These are phyloP conservation scores for Salinomyces thailandicus DNA, from an alignment of 2,329 filamentous ascomycete genomes.

Conservation along the genomic window DNA sequence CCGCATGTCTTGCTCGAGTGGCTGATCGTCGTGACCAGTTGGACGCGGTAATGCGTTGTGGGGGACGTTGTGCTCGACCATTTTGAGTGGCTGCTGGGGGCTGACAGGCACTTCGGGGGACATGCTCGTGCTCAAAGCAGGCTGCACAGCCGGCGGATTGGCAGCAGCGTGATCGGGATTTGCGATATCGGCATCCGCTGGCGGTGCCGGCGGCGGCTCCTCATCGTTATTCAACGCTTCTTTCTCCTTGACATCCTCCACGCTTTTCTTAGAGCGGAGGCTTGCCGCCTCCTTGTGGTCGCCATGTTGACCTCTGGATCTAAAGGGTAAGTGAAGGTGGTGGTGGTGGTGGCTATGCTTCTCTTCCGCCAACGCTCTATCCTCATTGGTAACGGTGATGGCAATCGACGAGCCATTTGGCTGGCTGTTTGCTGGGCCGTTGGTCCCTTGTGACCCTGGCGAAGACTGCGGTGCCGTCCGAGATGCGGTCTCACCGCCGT, in stretches of 20 bases:
- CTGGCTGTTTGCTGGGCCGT: slow-evolving; percentile 6
- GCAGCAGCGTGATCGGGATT: slow-evolving; percentile 4
- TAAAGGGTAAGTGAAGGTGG: slow-evolving; percentile 23
- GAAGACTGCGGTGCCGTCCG: background rate
- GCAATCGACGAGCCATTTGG: slow-evolving; percentile 44
- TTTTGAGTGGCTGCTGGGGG: slow-evolving; percentile 10
- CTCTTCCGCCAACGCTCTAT: slow-evolving; percentile 28
- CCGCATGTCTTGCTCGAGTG: slow-evolving; percentile 34
- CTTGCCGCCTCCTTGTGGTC: slow-evolving; percentile 4
- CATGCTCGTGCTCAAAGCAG: background rate
- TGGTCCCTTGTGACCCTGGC: background rate
- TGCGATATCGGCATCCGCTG: slow-evolving; percentile 1
- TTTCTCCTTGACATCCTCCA: slow-evolving; percentile 7
- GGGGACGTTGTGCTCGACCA: slow-evolving; percentile 31
- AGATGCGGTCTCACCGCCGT: slow-evolving; percentile 32
- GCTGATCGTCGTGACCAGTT: slow-evolving; percentile 30
- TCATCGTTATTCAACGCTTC: slow-evolving; percentile 1
- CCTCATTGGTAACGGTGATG: slow-evolving; percentile 66
- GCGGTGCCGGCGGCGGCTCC: background rate
- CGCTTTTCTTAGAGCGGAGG: slow-evolving; percentile 10
- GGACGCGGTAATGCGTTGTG: slow-evolving; percentile 27
- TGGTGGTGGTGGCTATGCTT: slow-evolving; percentile 28
- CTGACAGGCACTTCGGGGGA: slow-evolving; percentile 2
- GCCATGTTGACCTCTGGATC: slow-evolving; percentile 12
- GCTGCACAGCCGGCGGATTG: slow-evolving; percentile 1